Base-by-base conservation (phyloP, 345 rosid genomes). In the Lepidium sativum region DNA sequence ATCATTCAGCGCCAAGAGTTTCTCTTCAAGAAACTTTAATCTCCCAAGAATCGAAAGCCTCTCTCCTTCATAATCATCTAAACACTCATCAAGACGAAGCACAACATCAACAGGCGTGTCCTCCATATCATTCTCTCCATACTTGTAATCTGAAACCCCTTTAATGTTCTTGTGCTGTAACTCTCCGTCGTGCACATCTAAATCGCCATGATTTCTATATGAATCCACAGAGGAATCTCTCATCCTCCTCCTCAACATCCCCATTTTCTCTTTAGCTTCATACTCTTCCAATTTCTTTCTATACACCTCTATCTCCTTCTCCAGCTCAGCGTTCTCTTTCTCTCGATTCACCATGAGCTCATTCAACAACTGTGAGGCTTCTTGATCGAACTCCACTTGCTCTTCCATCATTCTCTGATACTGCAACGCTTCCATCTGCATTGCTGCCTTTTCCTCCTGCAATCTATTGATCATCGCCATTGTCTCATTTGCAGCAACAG, bases 371-470 rank as follows among this genome's bases (percentile, higher is more conserved):
- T 86, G 96, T 83, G 91, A 68, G 8, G 97, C 99, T 81, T 95
- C 97, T 73, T 95, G 99, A 59, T 95, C 99, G 10, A 88, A 95
- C 68, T 91, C 97, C 0, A 95, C 75, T 54, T 91, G 97, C 65
- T 95, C 99, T 48, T 95, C 99, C 99, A 95, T 95, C 97, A 95
- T 91, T 63, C 99, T 79, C 77, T 95, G 96, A 29, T 95, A 95
- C 75, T 95, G 99, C 75, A 91, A 72, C 13, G 97, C 99, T 66
- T 95, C 99, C 99, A 95, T 95, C 84, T 91, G 97, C 97, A 91
- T 85, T 10, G 96, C 96, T 0, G 99, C 95, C 74, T 88, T 95
- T 82, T 95, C 97, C 68, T 95, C 99, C 51, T 95, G 99, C 57
- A 95, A 88, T 68, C 97, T 79, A 48, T 91, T 95, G 62, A 95